Evolutionary conservation across 768 basidiomycete genomes (phyloP).

Genomic region (Leucocoprinus sp.): DNA sequence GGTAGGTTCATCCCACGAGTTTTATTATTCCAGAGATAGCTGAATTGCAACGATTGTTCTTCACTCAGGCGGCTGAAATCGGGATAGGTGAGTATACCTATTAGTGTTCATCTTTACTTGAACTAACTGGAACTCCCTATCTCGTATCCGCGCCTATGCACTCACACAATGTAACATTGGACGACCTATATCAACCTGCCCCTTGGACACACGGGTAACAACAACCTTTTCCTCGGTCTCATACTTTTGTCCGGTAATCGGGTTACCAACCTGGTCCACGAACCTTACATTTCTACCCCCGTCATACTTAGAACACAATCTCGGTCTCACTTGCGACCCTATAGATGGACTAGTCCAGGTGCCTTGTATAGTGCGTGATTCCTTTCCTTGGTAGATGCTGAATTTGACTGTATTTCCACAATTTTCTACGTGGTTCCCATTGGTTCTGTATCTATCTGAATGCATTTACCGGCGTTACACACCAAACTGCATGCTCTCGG

Average conservation of each 20-base stretch:
- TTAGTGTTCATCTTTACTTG: background rate
- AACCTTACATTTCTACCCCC: background rate
- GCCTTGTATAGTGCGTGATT: slow-evolving; percentile 76
- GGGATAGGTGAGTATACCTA: slow-evolving; percentile 55
- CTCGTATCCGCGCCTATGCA: background rate
- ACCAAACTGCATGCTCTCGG: background rate
- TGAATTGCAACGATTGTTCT: background rate
- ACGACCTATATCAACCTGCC: background rate
- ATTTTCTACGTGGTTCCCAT: background rate
- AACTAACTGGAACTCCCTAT: background rate
- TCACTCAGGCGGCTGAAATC: slow-evolving; percentile 70
- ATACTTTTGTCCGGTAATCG: background rate
- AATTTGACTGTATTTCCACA: background rate
- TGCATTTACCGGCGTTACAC: background rate
- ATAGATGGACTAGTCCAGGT: slow-evolving; percentile 91
- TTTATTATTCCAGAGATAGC: slow-evolving; percentile 1
- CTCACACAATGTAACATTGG: background rate
- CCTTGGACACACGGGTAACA: too few species aligned
- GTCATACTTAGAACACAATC: slow-evolving; percentile 56
- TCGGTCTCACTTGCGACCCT: slow-evolving; percentile 90
- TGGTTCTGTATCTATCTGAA: background rate
- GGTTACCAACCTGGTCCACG: slow-evolving; percentile 5
- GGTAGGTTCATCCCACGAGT: slow-evolving; percentile 25
- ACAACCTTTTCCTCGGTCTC: background rate
- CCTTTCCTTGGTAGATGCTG: background rate